Evolutionary conservation across 345 rosid species (phyloP).

Genomic region (Alliaria petiolata): DNA sequence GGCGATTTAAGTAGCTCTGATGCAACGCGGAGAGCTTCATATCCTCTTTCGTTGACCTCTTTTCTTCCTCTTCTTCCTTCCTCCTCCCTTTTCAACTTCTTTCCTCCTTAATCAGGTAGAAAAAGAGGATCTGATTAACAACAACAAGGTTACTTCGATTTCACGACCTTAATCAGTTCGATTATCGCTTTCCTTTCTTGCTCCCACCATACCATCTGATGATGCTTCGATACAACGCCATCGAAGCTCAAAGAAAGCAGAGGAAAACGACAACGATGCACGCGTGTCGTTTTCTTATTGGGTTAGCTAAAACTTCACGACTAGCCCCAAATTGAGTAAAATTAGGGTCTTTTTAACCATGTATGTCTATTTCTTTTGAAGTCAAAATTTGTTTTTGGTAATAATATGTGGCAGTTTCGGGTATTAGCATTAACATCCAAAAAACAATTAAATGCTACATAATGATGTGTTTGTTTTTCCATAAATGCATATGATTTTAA

Average conservation of each 20-base stretch:
- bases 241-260: conserved; percentile 9
- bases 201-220: conserved; percentile 21
- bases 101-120: background rate
- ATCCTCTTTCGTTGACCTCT: conserved; percentile 22
- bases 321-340: background rate
- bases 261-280: conserved; percentile 22
- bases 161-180: conserved; percentile 21
- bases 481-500: background rate
- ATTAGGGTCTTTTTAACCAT: background rate
- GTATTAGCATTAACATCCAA: background rate
- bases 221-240: conserved; percentile 30
- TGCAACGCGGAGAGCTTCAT: conserved; percentile 87
- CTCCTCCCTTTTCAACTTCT: background rate
- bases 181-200: conserved; percentile 32
- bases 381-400: background rate
- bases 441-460: background rate
- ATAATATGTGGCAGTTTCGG: background rate
- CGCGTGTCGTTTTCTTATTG: background rate
- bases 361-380: background rate
- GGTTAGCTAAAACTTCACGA: background rate
- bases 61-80: background rate
- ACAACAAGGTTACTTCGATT: conserved; percentile 14
- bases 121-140: conserved; percentile 10
- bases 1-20: conserved; percentile 80
- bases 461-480: background rate